Evolutionary conservation across 1,284 basidiomycete species (phyloP).

Genomic region (Clitocybe nebularis): DNA sequence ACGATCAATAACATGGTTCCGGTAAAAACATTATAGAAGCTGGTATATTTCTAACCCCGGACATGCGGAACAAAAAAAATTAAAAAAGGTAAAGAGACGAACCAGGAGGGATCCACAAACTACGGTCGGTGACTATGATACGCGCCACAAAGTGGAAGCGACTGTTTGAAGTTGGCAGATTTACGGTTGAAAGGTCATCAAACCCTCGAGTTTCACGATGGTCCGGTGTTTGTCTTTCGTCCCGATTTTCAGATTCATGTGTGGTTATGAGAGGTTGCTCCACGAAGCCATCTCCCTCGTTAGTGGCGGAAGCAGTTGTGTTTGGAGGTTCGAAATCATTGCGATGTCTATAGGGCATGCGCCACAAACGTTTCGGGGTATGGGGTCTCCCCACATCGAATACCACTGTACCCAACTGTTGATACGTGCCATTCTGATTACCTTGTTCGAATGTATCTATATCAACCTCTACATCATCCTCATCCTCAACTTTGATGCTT

Average conservation of each 20-base stretch:
- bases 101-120: conserved; percentile 59
- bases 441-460: conserved; percentile 28
- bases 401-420: not conserved
- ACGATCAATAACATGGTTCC: too few relatives aligned
- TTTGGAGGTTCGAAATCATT: conserved; percentile 22
- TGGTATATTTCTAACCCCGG: conserved; percentile 6
- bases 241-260: not conserved
- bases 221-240: not conserved
- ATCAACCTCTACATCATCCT: conserved; percentile 41
- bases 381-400: too few relatives aligned
- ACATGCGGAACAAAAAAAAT: conserved; percentile 3
- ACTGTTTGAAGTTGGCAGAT: conserved; percentile 30
- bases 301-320: not conserved
- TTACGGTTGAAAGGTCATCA: conserved; percentile 3
- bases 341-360: conserved; percentile 41
- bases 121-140: conserved; percentile 58
- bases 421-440: conserved; percentile 13
- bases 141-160: conserved; percentile 69
- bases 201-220: not conserved
- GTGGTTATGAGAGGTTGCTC: not conserved
- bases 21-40: too few relatives aligned
- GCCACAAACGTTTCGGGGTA: conserved; percentile 25
- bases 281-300: not conserved
- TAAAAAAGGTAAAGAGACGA: conserved; percentile 14
- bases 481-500: conserved; percentile 49